A percentile compares a stretch with the other conserved stretches of the same genome.
phyloP scores from a whole-genome alignment of 2,329 filamentous ascomycete genomes.

The Fusarium praegraminearum region DNA sequence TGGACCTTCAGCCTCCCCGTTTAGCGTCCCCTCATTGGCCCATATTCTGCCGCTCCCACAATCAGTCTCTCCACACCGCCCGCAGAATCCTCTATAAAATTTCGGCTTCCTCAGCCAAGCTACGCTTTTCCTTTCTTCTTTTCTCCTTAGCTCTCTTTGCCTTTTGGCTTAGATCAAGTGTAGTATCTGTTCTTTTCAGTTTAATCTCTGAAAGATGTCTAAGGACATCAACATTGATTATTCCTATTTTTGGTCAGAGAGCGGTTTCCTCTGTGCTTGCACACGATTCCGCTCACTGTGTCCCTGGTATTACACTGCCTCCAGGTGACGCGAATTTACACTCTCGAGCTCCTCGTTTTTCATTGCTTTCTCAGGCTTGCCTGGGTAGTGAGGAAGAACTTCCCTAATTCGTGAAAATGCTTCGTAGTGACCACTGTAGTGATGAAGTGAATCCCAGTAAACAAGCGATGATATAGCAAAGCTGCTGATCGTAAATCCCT shows the following conservation, averaged over 20 bases:
- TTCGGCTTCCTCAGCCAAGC: slow-evolving; percentile 14
- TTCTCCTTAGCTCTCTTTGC: slow-evolving; percentile 60
- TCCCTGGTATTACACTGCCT: slow-evolving; percentile 54
- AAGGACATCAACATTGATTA: slow-evolving; percentile 34
- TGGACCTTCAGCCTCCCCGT: neutral
- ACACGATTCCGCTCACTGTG: slow-evolving; percentile 56
- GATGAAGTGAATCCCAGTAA: neutral
- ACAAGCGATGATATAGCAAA: too few relatives aligned
- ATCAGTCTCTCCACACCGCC: slow-evolving; percentile 29
- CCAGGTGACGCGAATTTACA: slow-evolving; percentile 54
- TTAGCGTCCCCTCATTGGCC: slow-evolving; percentile 4
- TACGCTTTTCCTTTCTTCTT: slow-evolving; percentile 46
- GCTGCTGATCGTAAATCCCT: neutral
- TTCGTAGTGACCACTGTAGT: accelerated
- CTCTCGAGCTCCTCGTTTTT: slow-evolving; percentile 51
- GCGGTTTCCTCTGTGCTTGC: slow-evolving; percentile 57
- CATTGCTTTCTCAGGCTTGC: slow-evolving; percentile 56
- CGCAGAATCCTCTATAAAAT: slow-evolving; percentile 38
- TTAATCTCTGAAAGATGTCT: slow-evolving; percentile 36
- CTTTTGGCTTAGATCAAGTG: slow-evolving; percentile 45
- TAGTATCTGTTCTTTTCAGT: slow-evolving; percentile 38
- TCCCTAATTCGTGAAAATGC: neutral
- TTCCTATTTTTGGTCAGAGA: slow-evolving; percentile 47
- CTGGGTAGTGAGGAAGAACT: slow-evolving; percentile 60
- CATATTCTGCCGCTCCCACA: slow-evolving; percentile 19